Evolutionary conservation across 176 grass and related monocot genomes (phyloP), one percentile per base, ranked within the genome.

Genomic region (Hordeum marinum): DNA sequence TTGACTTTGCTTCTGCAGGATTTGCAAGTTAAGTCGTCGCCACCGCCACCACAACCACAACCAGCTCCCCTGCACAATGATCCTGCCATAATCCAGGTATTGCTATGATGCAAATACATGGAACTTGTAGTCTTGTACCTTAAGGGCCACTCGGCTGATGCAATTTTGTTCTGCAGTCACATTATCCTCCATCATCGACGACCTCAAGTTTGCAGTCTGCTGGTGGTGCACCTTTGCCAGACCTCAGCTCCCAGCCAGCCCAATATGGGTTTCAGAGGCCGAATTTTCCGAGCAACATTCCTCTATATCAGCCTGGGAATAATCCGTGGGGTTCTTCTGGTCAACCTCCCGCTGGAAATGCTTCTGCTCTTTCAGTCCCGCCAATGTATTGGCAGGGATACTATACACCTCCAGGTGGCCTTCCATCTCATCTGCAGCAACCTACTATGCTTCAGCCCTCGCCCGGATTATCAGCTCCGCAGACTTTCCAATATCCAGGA

Each of bases 51-150:
- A 25, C 71, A 55, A 34, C 86, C 89, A 14, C 82, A 90, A 74
- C 72, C 87, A 75, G 69, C 89, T 82, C 61, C 89, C 76, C 68
- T 90, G 79, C 83, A 94, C 76, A 94, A 92, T 39, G 94, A 97
- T 83, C 94, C 94, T 82, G 89, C 94, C 79, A 94, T 97, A 90
- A 97, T 94, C 43, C 92, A 97, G 94, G 92, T 97, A 86, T 58
- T 8, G 2, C 26, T 24, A 34, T 77, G 64, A 78, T 57, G 32
- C 26, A 76, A 41, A 55, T 72, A 64, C 4, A 55, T 78, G n/a
- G 24, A 58, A 24, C 18, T n/a, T 61, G 31, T 32, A 32, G 31
- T 32, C 31, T 32, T 32, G 17, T 20, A 15, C 7, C 10, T 86
- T 63, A 66, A 18, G n/a, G 26, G 25, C 40, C 25, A 27, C 24